Evolutionary conservation across 164 flowering plant species (phyloP).

Genomic region (Umbilicus rupestris): DNA sequence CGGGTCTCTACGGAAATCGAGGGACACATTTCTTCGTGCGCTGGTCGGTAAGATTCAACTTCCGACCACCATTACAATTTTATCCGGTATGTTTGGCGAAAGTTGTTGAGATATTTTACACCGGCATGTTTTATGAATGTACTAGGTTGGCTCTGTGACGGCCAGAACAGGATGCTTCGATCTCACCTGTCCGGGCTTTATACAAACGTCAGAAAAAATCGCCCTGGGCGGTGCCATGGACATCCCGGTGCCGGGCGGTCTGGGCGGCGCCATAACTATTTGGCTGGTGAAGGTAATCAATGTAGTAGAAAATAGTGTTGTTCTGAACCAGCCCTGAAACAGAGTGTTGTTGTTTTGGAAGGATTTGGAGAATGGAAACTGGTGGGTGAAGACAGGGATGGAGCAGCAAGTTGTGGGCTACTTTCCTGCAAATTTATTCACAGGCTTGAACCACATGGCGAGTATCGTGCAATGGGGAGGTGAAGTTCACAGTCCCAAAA

Average conservation of each 20-base stretch:
- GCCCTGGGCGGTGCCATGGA: conserved; percentile 50
- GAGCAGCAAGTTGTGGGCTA: conserved; percentile 30
- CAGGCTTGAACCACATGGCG: too few species aligned
- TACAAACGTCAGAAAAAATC: conserved; percentile 40
- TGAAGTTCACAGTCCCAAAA: conserved; percentile 36
- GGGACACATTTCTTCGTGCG: conserved; percentile 34
- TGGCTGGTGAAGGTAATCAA: conserved; percentile 21
- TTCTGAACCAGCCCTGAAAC: too few species aligned
- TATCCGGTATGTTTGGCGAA: too few species aligned
- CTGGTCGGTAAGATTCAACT: conserved; percentile 47
- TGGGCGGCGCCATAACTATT: conserved; percentile 28
- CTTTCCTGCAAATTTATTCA: conserved; percentile 34
- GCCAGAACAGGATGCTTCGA: conserved; percentile 61
- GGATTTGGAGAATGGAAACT: conserved; percentile 32
- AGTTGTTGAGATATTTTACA: too few species aligned
- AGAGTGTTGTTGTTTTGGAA: neutral
- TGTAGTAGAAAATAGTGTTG: too few species aligned
- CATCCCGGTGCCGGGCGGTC: conserved; percentile 21
- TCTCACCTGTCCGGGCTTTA: conserved; percentile 45
- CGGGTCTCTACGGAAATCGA: conserved; percentile 41
- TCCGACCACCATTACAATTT: neutral
- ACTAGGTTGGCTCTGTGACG: too few species aligned
- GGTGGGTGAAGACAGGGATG: conserved; percentile 40
- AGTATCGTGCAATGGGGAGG: conserved; percentile 42
- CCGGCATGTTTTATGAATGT: too few species aligned